These are phyloP conservation scores for Oryza meridionalis DNA, from an alignment of 176 grass and related monocot species.

Conservation along the genomic window DNA sequence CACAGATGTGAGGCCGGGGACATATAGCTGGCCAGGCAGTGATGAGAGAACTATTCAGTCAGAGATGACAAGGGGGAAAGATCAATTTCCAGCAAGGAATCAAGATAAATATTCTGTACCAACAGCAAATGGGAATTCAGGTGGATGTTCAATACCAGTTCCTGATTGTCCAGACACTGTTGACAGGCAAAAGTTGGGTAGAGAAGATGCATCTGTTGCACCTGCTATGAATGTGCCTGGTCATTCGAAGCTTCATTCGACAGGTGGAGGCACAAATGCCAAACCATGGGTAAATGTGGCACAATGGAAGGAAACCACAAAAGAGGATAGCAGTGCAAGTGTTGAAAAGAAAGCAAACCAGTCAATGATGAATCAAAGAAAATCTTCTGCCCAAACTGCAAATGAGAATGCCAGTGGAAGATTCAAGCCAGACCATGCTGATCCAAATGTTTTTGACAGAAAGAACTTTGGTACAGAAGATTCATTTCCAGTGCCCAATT, in stretches of 20 bases:
- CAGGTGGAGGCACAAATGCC: conserved; percentile 22
- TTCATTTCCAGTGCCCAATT: conserved; percentile 16
- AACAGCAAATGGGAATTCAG: conserved; percentile 20
- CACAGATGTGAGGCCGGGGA: conserved; percentile 31
- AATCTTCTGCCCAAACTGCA: conserved; percentile 32
- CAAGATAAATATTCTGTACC: conserved; percentile 43
- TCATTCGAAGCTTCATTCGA: conserved; percentile 38
- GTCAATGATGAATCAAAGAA: conserved; percentile 5
- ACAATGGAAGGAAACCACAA: background rate
- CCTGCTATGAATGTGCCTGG: conserved; percentile 27
- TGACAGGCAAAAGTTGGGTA: conserved; percentile 28
- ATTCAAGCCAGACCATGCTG: conserved; percentile 16
- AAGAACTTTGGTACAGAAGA: conserved; percentile 35
- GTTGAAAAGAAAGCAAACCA: conserved; percentile 32
- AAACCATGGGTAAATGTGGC: conserved; percentile 35
- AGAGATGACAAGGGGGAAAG: conserved; percentile 35
- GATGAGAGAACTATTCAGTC: conserved; percentile 41
- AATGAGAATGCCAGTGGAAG: conserved; percentile 21
- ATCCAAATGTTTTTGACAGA: conserved; percentile 24
- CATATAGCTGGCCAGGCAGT: conserved; percentile 35
- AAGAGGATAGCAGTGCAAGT: background rate
- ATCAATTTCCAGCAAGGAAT: conserved; percentile 34
- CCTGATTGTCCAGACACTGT: conserved; percentile 24
- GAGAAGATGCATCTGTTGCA: conserved; percentile 26
- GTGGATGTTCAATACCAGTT: conserved; percentile 19